A percentile compares a stretch with the other conserved stretches of the same genome.
Evolutionary conservation across 306 rosid genomes (phyloP).

Genomic region (Clitoria ternatea): DNA sequence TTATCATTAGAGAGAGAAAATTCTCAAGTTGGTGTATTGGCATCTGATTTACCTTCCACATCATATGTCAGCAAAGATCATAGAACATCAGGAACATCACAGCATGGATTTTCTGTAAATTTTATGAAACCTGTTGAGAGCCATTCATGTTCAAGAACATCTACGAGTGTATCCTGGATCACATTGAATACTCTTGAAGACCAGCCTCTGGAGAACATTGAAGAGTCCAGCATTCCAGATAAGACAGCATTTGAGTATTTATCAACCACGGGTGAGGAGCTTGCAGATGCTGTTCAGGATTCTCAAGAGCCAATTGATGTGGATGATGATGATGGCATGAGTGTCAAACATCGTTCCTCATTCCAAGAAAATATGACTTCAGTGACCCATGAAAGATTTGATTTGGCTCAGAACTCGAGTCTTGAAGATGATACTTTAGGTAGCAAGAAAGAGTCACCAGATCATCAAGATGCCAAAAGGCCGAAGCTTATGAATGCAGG

Average conservation of each 20-base stretch:
- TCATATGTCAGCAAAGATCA: slow-evolving; percentile 26
- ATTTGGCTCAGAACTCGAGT: slow-evolving; percentile 18
- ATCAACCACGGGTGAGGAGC: slow-evolving; percentile 34
- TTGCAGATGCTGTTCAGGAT: slow-evolving; percentile 44
- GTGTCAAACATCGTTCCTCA: slow-evolving; percentile 7
- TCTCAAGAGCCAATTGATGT: slow-evolving; percentile 42
- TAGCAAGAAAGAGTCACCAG: slow-evolving; percentile 19
- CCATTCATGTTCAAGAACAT: slow-evolving; percentile 16
- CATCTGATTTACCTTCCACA: slow-evolving; percentile 36
- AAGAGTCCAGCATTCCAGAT: slow-evolving; percentile 23
- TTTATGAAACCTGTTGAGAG: slow-evolving; percentile 2
- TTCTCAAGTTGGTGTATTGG: slow-evolving; percentile 19
- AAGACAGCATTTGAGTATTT: slow-evolving; percentile 17
- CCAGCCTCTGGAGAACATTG: slow-evolving; percentile 19
- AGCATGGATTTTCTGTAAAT: slow-evolving; percentile 26
- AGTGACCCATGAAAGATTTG: background rate
- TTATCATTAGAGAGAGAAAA: slow-evolving; percentile 32
- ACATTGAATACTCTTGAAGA: slow-evolving; percentile 26
- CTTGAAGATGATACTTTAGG: slow-evolving; percentile 27
- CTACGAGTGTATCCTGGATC: slow-evolving; percentile 8
- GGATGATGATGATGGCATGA: slow-evolving; percentile 20
- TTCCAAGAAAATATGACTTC: slow-evolving; percentile 5
- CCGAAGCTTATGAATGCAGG: slow-evolving; percentile 21
- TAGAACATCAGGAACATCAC: slow-evolving; percentile 26
- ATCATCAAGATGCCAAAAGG: slow-evolving; percentile 35